Conservation (phyloP, 2,329 filamentous ascomycete genomes). For the Colletotrichum ledebouriae region DNA sequence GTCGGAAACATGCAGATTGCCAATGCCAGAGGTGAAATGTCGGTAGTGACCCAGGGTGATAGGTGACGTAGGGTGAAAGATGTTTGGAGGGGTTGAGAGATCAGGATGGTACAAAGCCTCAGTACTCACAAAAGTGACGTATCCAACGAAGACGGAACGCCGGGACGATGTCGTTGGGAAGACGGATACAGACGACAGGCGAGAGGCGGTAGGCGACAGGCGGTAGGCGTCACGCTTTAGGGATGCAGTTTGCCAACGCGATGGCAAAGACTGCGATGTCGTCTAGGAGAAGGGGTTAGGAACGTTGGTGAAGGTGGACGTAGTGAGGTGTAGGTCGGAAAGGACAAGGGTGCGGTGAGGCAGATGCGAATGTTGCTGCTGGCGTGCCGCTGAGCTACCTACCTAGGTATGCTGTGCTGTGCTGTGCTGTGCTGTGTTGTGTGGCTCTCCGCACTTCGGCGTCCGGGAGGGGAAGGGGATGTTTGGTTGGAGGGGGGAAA, state of each 20-base stretch:
- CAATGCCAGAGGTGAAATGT: constrained; percentile 14
- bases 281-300: constrained; percentile 17
- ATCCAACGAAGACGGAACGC: constrained; percentile 25
- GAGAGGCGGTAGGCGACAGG: neutral
- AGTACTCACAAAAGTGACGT: constrained; percentile 39
- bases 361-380: constrained; percentile 31
- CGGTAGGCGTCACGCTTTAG: neutral
- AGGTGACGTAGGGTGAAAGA: constrained; percentile 37
- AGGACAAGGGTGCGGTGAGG: constrained; percentile 27
- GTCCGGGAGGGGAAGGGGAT: constrained; percentile 9
- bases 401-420: neutral
- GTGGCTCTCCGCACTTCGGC: constrained; percentile 1
- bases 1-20: constrained; percentile 21
- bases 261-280: constrained; percentile 30
- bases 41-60: constrained; percentile 20
- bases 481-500: constrained; percentile 32
- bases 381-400: neutral
- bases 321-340: constrained; percentile 17
- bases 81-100: constrained; percentile 10
- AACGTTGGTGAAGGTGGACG: constrained; percentile 13
- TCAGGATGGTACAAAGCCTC: constrained; percentile 16
- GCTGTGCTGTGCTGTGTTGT: constrained; percentile 8
- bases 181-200: neutral
- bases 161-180: constrained; percentile 11
- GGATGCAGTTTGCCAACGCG: constrained; percentile 26